A percentile compares a stretch with the other conserved stretches of the same genome.
Conservation (phyloP, 2,329 filamentous ascomycete species). For the Monilinia laxa region DNA sequence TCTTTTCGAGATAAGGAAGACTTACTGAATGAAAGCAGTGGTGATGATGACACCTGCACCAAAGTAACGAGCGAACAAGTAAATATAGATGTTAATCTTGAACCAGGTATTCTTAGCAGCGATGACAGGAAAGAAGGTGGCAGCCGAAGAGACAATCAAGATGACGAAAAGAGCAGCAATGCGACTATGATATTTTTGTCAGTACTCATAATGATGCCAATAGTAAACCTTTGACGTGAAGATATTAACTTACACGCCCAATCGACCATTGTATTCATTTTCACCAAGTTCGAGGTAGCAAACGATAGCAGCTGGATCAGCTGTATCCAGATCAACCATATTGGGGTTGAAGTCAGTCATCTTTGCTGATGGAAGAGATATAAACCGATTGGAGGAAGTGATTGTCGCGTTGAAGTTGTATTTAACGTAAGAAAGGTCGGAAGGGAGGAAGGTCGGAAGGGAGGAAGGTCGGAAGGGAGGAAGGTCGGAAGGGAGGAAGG, state of each 20-base stretch:
- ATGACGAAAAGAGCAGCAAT: slow-evolving; percentile 77
- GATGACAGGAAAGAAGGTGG: slow-evolving; percentile 66
- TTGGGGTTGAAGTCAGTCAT: slow-evolving; percentile 26
- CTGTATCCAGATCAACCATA: slow-evolving; percentile 47
- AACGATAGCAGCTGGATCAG: slow-evolving; percentile 46
- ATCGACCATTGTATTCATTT: slow-evolving; percentile 56
- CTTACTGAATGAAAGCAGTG: slow-evolving; percentile 71
- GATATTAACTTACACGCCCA: slow-evolving; percentile 49
- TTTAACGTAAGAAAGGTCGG: no score
- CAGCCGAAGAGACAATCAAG: slow-evolving; percentile 57
- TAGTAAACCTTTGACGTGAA: not conserved
- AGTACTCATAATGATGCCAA: not conserved
- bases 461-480: no score
- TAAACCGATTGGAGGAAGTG: no score
- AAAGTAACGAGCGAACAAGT: slow-evolving; percentile 66
- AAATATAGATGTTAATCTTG: slow-evolving; percentile 62
- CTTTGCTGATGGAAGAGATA: slow-evolving; percentile 3
- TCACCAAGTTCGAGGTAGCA: slow-evolving; percentile 49
- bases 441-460: no score
- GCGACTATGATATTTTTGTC: slow-evolving; percentile 41
- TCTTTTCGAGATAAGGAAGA: slow-evolving; percentile 41
- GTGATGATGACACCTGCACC: slow-evolving; percentile 76
- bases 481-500: no score
- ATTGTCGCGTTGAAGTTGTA: not conserved
- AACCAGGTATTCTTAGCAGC: slow-evolving; percentile 58